A percentile compares a stretch with the other conserved stretches of the same genome.
Evolutionary conservation across 78 protist genomes (phyloP).

Genomic region (Dictyostelium citrinum): DNA sequence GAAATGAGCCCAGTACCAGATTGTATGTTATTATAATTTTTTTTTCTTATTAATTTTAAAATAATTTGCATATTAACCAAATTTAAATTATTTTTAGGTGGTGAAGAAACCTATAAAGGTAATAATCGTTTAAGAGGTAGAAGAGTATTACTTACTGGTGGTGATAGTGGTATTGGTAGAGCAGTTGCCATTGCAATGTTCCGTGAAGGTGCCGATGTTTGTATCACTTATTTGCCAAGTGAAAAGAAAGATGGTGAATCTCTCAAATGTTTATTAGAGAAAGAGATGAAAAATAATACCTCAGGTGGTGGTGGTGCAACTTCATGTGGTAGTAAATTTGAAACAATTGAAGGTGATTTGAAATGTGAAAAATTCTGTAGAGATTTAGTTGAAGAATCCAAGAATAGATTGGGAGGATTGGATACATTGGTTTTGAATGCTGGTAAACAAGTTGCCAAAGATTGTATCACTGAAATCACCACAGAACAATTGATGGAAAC

Average conservation of each 20-base stretch:
- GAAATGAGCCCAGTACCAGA: background rate
- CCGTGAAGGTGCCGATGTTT: background rate
- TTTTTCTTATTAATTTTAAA: no score
- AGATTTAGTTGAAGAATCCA: background rate
- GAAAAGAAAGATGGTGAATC: background rate
- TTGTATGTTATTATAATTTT: background rate
- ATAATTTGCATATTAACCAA: no score
- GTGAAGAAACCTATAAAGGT: background rate
- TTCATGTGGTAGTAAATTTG: background rate
- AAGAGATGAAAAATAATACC: background rate
- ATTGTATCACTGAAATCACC: background rate
- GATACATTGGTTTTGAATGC: background rate
- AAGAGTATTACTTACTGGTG: conserved; percentile 2
- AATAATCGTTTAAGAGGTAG: background rate
- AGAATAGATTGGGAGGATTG: background rate
- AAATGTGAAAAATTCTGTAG: background rate
- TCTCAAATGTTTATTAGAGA: background rate
- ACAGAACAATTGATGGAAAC: background rate
- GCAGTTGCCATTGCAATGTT: background rate
- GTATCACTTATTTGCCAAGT: background rate
- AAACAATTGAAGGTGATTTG: background rate
- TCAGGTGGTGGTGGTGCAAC: background rate
- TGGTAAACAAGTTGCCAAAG: background rate
- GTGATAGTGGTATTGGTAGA: background rate
- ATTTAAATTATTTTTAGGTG: background rate